Percentiles rank a stretch among this genome's conserved stretches.
phyloP scores from a whole-genome alignment of 495 filamentous ascomycete genomes.

The Aspergillus conjunctus region DNA sequence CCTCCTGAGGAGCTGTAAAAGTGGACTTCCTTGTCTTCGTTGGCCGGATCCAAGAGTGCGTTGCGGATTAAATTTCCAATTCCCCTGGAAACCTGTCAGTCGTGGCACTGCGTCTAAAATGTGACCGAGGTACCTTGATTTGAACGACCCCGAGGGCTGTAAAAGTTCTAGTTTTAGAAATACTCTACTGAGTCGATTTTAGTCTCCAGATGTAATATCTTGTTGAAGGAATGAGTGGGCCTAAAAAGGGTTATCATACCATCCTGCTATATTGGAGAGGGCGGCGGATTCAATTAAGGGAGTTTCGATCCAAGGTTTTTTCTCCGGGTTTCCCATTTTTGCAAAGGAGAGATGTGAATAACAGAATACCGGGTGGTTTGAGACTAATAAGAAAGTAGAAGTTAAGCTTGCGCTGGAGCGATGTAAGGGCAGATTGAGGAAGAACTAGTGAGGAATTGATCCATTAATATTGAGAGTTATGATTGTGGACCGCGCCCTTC shows the following conservation, averaged over 20 bases:
- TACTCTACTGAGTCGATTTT: constrained; percentile 55
- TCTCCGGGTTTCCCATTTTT: constrained; percentile 7
- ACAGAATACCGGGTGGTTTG: not conserved
- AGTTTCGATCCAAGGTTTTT: constrained; percentile 67
- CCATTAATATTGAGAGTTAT: no score
- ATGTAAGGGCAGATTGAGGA: no score
- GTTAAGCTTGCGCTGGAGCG: no score
- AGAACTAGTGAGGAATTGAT: no score
- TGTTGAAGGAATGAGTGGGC: not conserved
- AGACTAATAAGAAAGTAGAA: no score
- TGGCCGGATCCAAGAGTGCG: constrained; percentile 42
- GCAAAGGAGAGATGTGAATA: not conserved
- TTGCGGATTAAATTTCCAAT: constrained; percentile 74
- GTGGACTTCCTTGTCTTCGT: constrained; percentile 50
- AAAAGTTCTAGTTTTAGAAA: constrained; percentile 90
- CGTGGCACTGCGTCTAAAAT: not conserved
- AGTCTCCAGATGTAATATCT: constrained; percentile 16
- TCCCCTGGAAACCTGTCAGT: constrained; percentile 48
- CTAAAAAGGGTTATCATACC: constrained; percentile 46
- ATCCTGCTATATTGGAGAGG: constrained; percentile 69
- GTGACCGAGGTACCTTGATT: constrained; percentile 63
- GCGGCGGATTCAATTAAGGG: constrained; percentile 68
- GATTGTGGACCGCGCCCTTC: not conserved
- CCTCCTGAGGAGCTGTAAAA: constrained; percentile 88
- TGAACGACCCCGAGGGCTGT: constrained; percentile 91